phyloP scores from a whole-genome alignment of 495 filamentous ascomycete species.

The Penicillium coffeae region DNA sequence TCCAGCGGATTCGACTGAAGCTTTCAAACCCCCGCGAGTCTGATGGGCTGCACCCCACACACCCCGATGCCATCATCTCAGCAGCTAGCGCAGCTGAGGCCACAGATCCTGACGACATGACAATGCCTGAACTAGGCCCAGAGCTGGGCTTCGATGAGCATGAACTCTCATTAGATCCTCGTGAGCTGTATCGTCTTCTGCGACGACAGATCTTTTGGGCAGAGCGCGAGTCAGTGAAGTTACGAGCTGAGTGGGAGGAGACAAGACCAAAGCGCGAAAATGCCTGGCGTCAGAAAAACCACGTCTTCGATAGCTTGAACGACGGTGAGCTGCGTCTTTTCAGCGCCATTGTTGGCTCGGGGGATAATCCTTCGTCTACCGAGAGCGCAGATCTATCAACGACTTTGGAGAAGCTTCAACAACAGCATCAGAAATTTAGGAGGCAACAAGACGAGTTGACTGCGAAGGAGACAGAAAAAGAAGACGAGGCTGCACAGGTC shows the following conservation, averaged over 20 bases:
- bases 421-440: slow-evolving; percentile 23
- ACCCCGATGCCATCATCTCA: slow-evolving; percentile 38
- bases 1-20: slow-evolving; percentile 66
- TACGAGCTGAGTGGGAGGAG: slow-evolving; percentile 60
- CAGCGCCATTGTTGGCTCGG: slow-evolving; percentile 30
- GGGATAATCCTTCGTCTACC: slow-evolving; percentile 5
- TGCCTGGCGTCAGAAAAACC: slow-evolving; percentile 84
- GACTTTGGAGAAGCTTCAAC: slow-evolving; percentile 25
- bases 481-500: slow-evolving; percentile 9
- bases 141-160: slow-evolving; percentile 59
- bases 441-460: slow-evolving; percentile 21
- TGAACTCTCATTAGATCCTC: slow-evolving; percentile 66
- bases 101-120: slow-evolving; percentile 45
- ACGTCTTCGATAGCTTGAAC: slow-evolving; percentile 55
- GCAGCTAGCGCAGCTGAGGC: slow-evolving; percentile 45
- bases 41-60: slow-evolving; percentile 48
- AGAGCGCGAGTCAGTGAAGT: slow-evolving; percentile 59
- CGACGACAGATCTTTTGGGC: slow-evolving; percentile 80
- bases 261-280: slow-evolving; percentile 64
- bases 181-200: slow-evolving; percentile 68
- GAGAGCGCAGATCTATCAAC: slow-evolving; percentile 16
- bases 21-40: slow-evolving; percentile 48
- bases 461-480: slow-evolving; percentile 12
- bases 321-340: slow-evolving; percentile 52
- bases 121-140: slow-evolving; percentile 35